Conservation (phyloP, 257 asterid species). For the Penstemon davidsonii region DNA sequence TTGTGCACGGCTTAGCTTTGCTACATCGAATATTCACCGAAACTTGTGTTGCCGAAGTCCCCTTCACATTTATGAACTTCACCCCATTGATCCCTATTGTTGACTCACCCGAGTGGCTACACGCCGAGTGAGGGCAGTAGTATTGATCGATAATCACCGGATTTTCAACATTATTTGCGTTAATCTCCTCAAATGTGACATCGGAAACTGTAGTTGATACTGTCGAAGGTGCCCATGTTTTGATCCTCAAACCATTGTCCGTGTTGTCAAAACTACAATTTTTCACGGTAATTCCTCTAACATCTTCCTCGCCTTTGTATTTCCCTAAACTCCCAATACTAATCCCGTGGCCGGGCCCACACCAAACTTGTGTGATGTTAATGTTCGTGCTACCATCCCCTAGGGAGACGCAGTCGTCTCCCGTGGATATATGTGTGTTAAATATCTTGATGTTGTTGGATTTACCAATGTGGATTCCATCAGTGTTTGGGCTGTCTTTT, state of each 20-base stretch:
- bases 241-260: conserved; percentile 33
- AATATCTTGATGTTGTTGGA: conserved; percentile 23
- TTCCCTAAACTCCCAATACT: conserved; percentile 39
- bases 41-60: conserved; percentile 4
- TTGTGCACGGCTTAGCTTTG: conserved; percentile 19
- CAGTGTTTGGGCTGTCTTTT: conserved; percentile 40
- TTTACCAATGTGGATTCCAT: conserved; percentile 37
- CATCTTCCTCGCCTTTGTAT: conserved; percentile 16
- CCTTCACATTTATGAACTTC: conserved; percentile 21
- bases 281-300: conserved; percentile 1
- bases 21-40: conserved; percentile 25
- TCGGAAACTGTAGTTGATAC: neutral
- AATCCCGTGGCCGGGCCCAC: conserved; percentile 48
- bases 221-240: conserved; percentile 24
- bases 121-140: conserved; percentile 25
- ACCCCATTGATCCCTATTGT: conserved; percentile 16
- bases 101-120: conserved; percentile 13
- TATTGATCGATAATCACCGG: conserved; percentile 41
- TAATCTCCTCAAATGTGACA: conserved; percentile 22
- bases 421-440: conserved; percentile 20
- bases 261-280: conserved; percentile 27
- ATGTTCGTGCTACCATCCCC: conserved; percentile 29
- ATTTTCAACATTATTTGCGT: conserved; percentile 16
- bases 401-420: conserved; percentile 41
- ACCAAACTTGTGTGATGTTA: conserved; percentile 6